Conservation (phyloP, 495 filamentous ascomycete species). For the Neurospora cerealis region DNA sequence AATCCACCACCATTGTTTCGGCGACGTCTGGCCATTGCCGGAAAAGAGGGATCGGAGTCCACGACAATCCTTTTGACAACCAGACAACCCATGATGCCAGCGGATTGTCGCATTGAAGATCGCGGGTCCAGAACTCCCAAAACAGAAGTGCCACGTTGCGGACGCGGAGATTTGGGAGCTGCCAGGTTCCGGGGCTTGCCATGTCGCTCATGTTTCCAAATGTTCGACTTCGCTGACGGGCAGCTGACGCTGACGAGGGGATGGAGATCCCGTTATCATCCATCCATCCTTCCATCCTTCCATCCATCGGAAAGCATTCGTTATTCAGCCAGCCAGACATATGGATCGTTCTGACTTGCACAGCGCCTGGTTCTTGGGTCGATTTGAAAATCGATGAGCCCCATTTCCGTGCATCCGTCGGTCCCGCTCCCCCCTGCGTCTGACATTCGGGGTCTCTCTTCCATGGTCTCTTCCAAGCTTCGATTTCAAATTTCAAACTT, state of each 20-base stretch:
- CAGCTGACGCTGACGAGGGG: background rate
- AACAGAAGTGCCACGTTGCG: background rate
- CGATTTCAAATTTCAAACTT: background rate
- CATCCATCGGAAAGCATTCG: background rate
- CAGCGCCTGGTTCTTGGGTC: background rate
- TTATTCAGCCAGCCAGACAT: background rate
- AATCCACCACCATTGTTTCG: background rate
- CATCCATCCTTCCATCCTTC: background rate
- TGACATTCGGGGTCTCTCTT: background rate
- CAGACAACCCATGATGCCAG: background rate
- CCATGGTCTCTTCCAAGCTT: background rate
- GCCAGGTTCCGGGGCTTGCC: background rate
- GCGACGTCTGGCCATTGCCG: background rate
- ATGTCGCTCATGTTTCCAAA: background rate
- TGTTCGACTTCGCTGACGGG: background rate
- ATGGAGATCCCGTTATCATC: background rate
- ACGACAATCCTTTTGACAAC: background rate
- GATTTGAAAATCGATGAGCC: background rate
- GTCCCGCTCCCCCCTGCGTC: background rate
- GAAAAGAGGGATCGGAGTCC: background rate
- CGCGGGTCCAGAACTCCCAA: background rate
- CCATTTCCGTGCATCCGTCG: background rate
- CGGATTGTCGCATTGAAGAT: background rate
- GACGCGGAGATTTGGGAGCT: background rate
- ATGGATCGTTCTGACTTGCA: background rate